Percentiles rank a stretch among this genome's conserved stretches.
These are phyloP conservation scores for Paraleonurus japonicus DNA, from an alignment of 257 asterid species.

Conservation along the genomic window DNA sequence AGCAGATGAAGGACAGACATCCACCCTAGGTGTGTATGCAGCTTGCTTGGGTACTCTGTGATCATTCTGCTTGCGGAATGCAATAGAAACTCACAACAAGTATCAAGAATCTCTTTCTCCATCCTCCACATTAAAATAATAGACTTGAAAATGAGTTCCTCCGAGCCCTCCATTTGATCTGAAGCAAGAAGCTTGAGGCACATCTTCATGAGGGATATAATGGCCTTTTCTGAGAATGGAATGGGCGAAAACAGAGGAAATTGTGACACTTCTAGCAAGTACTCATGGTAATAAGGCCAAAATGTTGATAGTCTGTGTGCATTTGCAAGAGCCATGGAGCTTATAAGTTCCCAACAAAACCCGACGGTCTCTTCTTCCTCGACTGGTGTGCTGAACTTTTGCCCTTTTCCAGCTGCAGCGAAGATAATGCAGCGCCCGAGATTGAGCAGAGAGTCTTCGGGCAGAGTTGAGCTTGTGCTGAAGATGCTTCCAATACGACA, in stretches of 20 bases:
- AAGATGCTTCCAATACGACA: slow-evolving; percentile 85
- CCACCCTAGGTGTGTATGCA: slow-evolving; percentile 78
- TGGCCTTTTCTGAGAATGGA: slow-evolving; percentile 75
- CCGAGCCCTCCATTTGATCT: slow-evolving; percentile 49
- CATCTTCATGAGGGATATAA: slow-evolving; percentile 57
- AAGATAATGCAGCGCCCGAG: slow-evolving; percentile 81
- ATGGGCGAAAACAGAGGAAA: slow-evolving; percentile 76
- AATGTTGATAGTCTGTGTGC: slow-evolving; percentile 55
- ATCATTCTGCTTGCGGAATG: slow-evolving; percentile 59
- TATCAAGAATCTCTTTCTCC: slow-evolving; percentile 86
- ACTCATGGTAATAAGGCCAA: slow-evolving; percentile 87
- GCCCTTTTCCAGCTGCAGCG: slow-evolving; percentile 85
- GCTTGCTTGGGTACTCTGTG: slow-evolving; percentile 55
- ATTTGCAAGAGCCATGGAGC: slow-evolving; percentile 49
- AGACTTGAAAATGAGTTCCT: slow-evolving; percentile 80
- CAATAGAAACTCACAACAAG: slow-evolving; percentile 62
- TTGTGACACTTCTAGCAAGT: slow-evolving; percentile 68
- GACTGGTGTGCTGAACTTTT: slow-evolving; percentile 71
- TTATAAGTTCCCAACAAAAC: slow-evolving; percentile 86
- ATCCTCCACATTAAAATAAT: slow-evolving; percentile 76
- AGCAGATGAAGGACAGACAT: slow-evolving; percentile 70
- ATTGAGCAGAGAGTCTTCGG: slow-evolving; percentile 62
- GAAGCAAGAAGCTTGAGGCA: slow-evolving; percentile 66
- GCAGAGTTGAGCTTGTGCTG: slow-evolving; percentile 62
- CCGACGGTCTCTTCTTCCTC: slow-evolving; percentile 89